These are phyloP conservation scores for Fusarium secorum DNA, from an alignment of 2,329 filamentous ascomycete species.

Conservation along the genomic window DNA sequence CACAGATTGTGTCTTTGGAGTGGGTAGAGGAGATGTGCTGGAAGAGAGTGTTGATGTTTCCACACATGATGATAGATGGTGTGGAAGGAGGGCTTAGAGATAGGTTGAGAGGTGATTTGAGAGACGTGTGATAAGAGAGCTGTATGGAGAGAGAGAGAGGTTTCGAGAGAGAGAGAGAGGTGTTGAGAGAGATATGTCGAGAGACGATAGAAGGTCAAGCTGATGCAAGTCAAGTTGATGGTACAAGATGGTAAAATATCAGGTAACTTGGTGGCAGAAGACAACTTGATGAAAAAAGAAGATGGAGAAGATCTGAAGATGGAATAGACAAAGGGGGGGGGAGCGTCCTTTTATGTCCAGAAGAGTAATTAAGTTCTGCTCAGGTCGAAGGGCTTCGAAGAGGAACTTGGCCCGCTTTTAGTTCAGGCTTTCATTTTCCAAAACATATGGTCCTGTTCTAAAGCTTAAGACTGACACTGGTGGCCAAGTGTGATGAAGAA, in stretches of 20 bases:
- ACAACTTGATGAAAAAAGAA: not conserved
- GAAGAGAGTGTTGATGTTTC: not conserved
- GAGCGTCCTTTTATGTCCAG: not conserved
- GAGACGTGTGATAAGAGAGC: not conserved
- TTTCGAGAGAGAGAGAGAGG: too few relatives aligned
- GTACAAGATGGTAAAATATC: not conserved
- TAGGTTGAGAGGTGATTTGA: not conserved
- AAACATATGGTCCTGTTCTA: accelerated
- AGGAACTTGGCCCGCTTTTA: not conserved
- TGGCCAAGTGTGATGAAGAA: not conserved
- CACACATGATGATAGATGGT: not conserved
- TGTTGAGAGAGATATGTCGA: not conserved
- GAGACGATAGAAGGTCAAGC: not conserved
- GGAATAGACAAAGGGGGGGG: not conserved
- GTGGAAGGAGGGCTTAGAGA: not conserved
- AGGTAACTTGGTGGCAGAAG: not conserved
- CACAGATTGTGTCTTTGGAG: not conserved
- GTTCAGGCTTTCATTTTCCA: not conserved
- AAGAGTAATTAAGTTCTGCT: not conserved
- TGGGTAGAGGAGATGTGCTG: not conserved
- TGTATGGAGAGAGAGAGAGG: not conserved
- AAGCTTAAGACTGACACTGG: not conserved
- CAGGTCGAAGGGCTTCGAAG: not conserved
- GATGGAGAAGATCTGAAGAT: not conserved
- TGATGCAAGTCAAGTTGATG: not conserved